Percentiles rank a stretch among this genome's conserved stretches.
phyloP scores from a whole-genome alignment of 164 flowering plant species.

The Magnolia changhungtana region DNA sequence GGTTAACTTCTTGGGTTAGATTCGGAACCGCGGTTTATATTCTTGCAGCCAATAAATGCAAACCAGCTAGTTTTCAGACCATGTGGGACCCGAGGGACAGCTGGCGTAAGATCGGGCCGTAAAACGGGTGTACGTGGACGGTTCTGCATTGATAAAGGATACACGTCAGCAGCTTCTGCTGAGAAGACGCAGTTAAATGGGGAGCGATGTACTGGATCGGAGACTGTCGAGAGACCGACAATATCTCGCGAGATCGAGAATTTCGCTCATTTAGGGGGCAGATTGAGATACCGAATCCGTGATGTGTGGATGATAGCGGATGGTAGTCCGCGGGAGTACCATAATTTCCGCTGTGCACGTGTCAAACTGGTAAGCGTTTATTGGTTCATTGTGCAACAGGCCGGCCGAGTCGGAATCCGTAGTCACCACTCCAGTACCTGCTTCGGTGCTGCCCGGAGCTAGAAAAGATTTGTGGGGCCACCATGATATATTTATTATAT shows the following conservation, averaged over 20 bases:
- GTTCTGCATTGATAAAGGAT: not conserved
- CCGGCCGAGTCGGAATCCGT: too few relatives aligned
- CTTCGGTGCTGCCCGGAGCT: too few relatives aligned
- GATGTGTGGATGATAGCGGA: not conserved
- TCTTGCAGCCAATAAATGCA: constrained; percentile 11
- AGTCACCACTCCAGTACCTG: too few relatives aligned
- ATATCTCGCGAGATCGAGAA: constrained; percentile 8
- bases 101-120: not conserved
- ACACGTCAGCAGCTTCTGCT: not conserved
- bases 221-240: constrained; percentile 7
- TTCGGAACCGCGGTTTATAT: not conserved
- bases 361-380: not conserved
- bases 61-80: constrained; percentile 6
- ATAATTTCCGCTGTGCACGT: not conserved
- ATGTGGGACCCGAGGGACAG: not conserved
- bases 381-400: too few relatives aligned
- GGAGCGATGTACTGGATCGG: not conserved
- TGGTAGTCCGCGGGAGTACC: not conserved
- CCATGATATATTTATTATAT: too few relatives aligned
- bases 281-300: not conserved
- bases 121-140: not conserved
- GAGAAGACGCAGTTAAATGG: not conserved
- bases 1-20: constrained; percentile 7
- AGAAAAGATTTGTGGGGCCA: too few relatives aligned
- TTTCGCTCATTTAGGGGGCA: not conserved